Evolutionary conservation across 139 green algal genomes (phyloP).

Genomic region (Axilococcus clingmanii): DNA sequence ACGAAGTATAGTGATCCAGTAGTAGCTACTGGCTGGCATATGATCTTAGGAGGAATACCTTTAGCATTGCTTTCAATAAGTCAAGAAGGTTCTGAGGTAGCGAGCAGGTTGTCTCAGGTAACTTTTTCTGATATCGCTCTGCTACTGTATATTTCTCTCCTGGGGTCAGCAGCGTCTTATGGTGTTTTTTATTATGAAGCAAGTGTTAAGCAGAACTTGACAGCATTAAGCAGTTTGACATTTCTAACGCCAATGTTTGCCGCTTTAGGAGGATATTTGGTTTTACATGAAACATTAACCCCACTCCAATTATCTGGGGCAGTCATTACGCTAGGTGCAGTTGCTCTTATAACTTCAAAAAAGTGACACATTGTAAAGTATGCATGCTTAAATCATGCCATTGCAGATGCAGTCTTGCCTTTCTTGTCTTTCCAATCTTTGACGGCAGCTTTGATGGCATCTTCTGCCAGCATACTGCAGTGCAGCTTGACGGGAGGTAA

Average conservation of each 20-base stretch:
- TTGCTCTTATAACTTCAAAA: conserved; percentile 62
- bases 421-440: conserved; percentile 84
- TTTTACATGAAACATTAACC: conserved; percentile 76
- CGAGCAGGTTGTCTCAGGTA: conserved; percentile 19
- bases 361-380: not conserved
- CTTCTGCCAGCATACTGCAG: conserved; percentile 97
- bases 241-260: conserved; percentile 97
- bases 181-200: conserved; percentile 71
- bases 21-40: conserved; percentile 95
- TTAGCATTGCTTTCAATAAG: conserved; percentile 37
- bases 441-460: conserved; percentile 91
- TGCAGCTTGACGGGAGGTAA: conserved; percentile 98
- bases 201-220: conserved; percentile 61
- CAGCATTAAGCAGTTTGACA: conserved; percentile 80
- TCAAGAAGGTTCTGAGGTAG: conserved; percentile 21
- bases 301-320: conserved; percentile 76
- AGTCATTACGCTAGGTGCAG: conserved; percentile 70
- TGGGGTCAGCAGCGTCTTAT: conserved; percentile 88
- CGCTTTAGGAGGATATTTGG: conserved; percentile 58
- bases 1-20: conserved; percentile 72
- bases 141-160: conserved; percentile 73
- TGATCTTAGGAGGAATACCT: conserved; percentile 83
- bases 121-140: conserved; percentile 8
- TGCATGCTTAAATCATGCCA: not conserved
- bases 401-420: not conserved